Base-by-base conservation (phyloP, 1,284 basidiomycete species). In the Phellopilus nigrolimitatus region DNA sequence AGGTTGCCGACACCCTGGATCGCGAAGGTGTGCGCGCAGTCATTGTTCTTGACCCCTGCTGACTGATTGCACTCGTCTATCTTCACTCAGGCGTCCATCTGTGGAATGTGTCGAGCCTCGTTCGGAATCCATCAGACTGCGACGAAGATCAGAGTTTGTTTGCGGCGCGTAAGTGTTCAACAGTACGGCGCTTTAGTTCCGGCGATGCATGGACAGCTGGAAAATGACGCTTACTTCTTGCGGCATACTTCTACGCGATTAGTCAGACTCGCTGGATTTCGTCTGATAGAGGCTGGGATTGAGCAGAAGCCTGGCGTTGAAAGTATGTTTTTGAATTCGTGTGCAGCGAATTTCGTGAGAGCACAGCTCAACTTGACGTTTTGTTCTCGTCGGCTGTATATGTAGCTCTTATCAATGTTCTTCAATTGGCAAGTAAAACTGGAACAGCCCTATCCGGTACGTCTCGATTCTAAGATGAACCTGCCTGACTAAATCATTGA, bases 191-290 rank as follows among this genome's bases (percentile, higher is more conserved):
- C 41, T 33, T n/a, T 50, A 30, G 34, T 50, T 37, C 47, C 41
- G 13, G 25, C 52, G 13, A 17, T 40, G 25, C 44, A 37, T 48
- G 51, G 13, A 33, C 13, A 38, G 30, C 49, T 59, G 52, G 60
- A 19, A 57, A 43, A 24, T 42, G 34, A 40, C 55, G 51, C 54
- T 56, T 34, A 46, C 40, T 30, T 24, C 38, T 51, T 43, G 40
- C 49, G 41, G 48, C 17, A 39, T 39, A 45, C 46, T 40, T 22
- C 10, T 31, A 15, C 38, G 40, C 50, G 46, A 62, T 49, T 64
- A 91, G 88, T 90, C 58, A 78, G 85, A 62, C 71, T 86, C 55
- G 82, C 87, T 59, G 88, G 77, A 21, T 88, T 89, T 69, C 83
- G 86, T 57, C 71, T 91, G 59, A 77, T 91, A 60, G 85, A 89